Conservation (phyloP, 2,329 filamentous ascomycete genomes). For the Botrytis pseudocinerea region DNA sequence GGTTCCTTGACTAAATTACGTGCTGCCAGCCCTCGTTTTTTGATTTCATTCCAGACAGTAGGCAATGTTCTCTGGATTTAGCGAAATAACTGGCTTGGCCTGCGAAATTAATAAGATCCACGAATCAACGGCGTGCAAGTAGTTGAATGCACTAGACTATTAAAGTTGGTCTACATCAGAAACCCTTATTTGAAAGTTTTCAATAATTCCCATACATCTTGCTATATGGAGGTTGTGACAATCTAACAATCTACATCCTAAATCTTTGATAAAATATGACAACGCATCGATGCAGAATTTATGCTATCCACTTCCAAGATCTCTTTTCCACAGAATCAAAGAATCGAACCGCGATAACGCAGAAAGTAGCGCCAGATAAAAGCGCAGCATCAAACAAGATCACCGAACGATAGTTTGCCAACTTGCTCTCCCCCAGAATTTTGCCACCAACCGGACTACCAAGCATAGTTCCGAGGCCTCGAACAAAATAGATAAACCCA, state of each 20-base stretch:
- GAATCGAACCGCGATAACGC: conserved; percentile 47
- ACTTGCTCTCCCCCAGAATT: conserved; percentile 43
- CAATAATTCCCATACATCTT: neutral
- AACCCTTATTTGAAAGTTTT: neutral
- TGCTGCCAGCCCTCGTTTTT: neutral
- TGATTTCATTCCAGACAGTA: neutral
- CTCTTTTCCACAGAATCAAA: conserved; percentile 43
- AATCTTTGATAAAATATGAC: neutral
- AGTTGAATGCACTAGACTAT: neutral
- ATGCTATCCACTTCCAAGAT: conserved; percentile 46
- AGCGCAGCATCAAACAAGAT: conserved; percentile 44
- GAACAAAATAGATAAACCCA: conserved; percentile 49
- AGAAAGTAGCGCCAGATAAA: conserved; percentile 44
- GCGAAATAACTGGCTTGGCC: neutral
- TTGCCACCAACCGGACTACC: conserved; percentile 49
- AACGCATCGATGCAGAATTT: neutral
- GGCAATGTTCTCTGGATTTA: neutral
- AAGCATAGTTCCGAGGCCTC: conserved; percentile 48
- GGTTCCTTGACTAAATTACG: neutral
- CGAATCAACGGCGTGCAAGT: neutral
- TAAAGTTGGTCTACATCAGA: neutral
- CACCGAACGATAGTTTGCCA: conserved; percentile 44
- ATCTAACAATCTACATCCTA: neutral
- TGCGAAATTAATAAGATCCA: neutral
- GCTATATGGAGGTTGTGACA: neutral